phyloP scores from a whole-genome alignment of 495 filamentous ascomycete species.

The Penicillium chermesinum region DNA sequence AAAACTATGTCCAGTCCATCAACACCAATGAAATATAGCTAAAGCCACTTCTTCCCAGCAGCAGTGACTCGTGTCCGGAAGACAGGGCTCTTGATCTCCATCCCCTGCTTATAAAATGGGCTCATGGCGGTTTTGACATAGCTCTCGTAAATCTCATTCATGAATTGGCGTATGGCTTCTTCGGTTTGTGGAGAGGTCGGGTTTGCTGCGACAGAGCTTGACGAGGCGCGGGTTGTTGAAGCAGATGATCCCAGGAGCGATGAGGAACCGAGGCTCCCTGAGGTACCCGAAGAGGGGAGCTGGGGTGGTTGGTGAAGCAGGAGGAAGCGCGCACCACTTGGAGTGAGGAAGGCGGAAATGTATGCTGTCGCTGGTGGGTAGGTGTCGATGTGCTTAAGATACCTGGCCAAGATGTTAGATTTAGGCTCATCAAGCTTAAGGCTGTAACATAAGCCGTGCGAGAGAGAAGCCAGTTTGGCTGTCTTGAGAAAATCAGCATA shows the following conservation, averaged over 20 bases:
- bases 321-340: slow-evolving; percentile 67
- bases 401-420: slow-evolving; percentile 48
- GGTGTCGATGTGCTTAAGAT: slow-evolving; percentile 90
- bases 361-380: slow-evolving; percentile 75
- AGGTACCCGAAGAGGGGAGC: slow-evolving; percentile 33
- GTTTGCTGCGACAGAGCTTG: slow-evolving; percentile 66
- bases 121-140: slow-evolving; percentile 98
- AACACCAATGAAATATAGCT: not conserved
- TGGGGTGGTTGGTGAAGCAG: slow-evolving; percentile 74
- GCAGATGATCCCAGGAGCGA: slow-evolving; percentile 29
- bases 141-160: slow-evolving; percentile 86
- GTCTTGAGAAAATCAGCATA: not conserved
- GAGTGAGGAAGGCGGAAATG: slow-evolving; percentile 86
- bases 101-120: slow-evolving; percentile 82
- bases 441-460: no score
- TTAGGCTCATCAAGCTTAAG: no score
- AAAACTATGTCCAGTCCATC: slow-evolving; percentile 1
- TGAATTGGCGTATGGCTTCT: slow-evolving; percentile 90
- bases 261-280: slow-evolving; percentile 24
- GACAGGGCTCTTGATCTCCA: slow-evolving; percentile 76
- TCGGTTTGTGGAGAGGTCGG: slow-evolving; percentile 83
- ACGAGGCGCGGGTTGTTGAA: slow-evolving; percentile 46
- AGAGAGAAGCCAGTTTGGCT: no score
- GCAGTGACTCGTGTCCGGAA: slow-evolving; percentile 76
- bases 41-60: slow-evolving; percentile 92